phyloP scores from a whole-genome alignment of 768 basidiomycete genomes.

The Boletus subparvulus region DNA sequence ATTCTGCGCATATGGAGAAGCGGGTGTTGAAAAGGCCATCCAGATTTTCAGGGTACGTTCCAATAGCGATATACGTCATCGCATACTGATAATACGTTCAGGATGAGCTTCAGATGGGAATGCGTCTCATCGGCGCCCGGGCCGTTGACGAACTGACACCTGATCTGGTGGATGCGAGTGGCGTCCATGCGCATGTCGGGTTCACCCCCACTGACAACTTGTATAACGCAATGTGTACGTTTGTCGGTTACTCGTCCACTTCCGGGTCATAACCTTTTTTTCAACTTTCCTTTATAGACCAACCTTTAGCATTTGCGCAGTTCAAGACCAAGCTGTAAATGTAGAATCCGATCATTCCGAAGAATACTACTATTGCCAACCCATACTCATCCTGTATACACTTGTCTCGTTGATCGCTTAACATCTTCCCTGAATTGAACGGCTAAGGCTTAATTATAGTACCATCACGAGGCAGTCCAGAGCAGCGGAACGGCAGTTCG shows the following conservation, averaged over 20 bases:
- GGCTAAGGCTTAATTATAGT: background rate
- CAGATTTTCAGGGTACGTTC: slow-evolving; percentile 64
- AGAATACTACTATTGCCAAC: background rate
- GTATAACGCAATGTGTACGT: slow-evolving; percentile 35
- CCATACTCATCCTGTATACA: background rate
- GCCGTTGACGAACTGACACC: slow-evolving; percentile 76
- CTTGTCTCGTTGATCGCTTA: background rate
- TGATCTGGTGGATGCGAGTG: slow-evolving; percentile 79
- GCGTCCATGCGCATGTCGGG: slow-evolving; percentile 29
- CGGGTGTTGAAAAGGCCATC: slow-evolving; percentile 82
- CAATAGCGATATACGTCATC: slow-evolving; percentile 36
- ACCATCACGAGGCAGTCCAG: background rate
- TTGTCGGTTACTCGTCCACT: background rate
- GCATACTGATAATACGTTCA: slow-evolving; percentile 53
- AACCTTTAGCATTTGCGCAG: slow-evolving; percentile 31
- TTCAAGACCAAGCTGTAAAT: slow-evolving; percentile 22
- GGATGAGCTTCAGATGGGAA: slow-evolving; percentile 97
- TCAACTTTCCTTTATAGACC: slow-evolving; percentile 18
- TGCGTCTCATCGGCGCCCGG: slow-evolving; percentile 85
- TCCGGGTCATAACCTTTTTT: background rate
- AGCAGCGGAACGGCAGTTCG: background rate
- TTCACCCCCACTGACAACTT: slow-evolving; percentile 30
- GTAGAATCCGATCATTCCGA: background rate
- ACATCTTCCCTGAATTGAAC: background rate
- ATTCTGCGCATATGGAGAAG: slow-evolving; percentile 80